Conservation (phyloP, 1,284 basidiomycete species). For the Cryptococcus maquisensis region DNA sequence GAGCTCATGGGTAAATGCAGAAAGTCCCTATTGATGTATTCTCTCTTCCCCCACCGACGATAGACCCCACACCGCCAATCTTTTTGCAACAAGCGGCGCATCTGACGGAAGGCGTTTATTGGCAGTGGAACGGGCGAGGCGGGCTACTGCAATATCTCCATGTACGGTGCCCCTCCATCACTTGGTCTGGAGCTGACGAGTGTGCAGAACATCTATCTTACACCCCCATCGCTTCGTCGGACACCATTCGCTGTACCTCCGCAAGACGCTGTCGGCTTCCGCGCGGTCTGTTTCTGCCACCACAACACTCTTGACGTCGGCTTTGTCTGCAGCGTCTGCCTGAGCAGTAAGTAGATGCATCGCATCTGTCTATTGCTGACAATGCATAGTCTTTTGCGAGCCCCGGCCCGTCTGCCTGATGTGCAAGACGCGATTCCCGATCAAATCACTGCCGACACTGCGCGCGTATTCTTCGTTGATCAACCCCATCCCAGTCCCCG, state of each 20-base stretch:
- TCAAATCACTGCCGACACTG: conserved; percentile 77
- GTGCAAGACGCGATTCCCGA: conserved; percentile 90
- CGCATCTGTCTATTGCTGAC: background rate
- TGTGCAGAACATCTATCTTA: conserved; percentile 72
- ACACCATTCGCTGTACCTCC: conserved; percentile 74
- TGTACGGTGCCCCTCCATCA: conserved; percentile 50
- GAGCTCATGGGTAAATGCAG: conserved; percentile 49
- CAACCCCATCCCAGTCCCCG: conserved; percentile 35
- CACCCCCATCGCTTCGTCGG: conserved; percentile 71
- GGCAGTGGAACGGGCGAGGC: conserved; percentile 64
- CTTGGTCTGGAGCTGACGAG: background rate
- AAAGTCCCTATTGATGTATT: conserved; percentile 95
- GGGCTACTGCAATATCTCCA: conserved; percentile 83
- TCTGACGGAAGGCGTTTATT: conserved; percentile 90
- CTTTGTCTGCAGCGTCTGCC: conserved; percentile 94
- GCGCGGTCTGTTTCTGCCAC: conserved; percentile 98
- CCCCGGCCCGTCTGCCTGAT: conserved; percentile 90
- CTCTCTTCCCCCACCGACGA: conserved; percentile 69
- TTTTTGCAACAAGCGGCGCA: conserved; percentile 97
- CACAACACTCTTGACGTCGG: conserved; percentile 94
- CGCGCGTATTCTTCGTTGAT: conserved; percentile 49
- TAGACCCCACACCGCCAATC: conserved; percentile 65
- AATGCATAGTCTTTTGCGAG: conserved; percentile 74
- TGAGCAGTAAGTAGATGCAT: conserved; percentile 67
- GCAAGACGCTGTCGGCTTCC: conserved; percentile 91